A percentile compares a stretch with the other conserved stretches of the same genome.
Evolutionary conservation across 2,329 filamentous ascomycete species (phyloP).

Genomic region (Ophiosphaerella herpotricha): DNA sequence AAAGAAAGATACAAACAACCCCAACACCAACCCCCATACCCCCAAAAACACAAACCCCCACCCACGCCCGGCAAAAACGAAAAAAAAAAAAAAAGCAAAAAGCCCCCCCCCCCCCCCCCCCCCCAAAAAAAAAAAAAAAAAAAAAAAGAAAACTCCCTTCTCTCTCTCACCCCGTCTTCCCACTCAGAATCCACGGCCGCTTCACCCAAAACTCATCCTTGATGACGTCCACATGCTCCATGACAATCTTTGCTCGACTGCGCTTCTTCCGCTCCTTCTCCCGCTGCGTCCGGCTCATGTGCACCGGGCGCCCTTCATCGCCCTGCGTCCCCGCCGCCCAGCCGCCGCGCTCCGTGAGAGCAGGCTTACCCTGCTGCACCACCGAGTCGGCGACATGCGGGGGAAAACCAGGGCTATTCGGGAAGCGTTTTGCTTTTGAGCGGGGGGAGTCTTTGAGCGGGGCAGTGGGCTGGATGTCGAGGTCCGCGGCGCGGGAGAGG

Average conservation of each 20-base stretch:
- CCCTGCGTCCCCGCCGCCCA: constrained; percentile 14
- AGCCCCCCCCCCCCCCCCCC: too few relatives aligned
- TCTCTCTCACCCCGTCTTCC: constrained; percentile 31
- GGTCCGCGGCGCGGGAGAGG: constrained; percentile 3
- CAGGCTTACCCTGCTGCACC: too few relatives aligned
- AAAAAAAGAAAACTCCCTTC: too few relatives aligned
- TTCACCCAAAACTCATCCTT: constrained; percentile 91
- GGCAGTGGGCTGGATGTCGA: constrained; percentile 3
- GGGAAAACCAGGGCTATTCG: neutral
- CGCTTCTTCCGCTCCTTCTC: constrained; percentile 83
- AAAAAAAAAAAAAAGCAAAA: too few relatives aligned
- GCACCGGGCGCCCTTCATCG: constrained; percentile 47
- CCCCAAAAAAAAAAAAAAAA: too few relatives aligned
- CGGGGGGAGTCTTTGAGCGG: constrained; percentile 3
- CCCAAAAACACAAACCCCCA: neutral
- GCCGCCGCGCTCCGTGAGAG: constrained; percentile 11
- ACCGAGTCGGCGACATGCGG: neutral
- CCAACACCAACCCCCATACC: too few relatives aligned
- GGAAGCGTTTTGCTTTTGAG: constrained; percentile 2
- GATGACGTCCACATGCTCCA: constrained; percentile 92
- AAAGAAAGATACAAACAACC: too few relatives aligned
- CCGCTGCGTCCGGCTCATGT: constrained; percentile 75
- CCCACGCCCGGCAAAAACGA: too few relatives aligned
- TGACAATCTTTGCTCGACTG: constrained; percentile 76
- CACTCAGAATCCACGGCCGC: constrained; percentile 71